Base-by-base conservation (phyloP, 1,284 basidiomycete genomes). In the Sporisorium sorghi region DNA sequence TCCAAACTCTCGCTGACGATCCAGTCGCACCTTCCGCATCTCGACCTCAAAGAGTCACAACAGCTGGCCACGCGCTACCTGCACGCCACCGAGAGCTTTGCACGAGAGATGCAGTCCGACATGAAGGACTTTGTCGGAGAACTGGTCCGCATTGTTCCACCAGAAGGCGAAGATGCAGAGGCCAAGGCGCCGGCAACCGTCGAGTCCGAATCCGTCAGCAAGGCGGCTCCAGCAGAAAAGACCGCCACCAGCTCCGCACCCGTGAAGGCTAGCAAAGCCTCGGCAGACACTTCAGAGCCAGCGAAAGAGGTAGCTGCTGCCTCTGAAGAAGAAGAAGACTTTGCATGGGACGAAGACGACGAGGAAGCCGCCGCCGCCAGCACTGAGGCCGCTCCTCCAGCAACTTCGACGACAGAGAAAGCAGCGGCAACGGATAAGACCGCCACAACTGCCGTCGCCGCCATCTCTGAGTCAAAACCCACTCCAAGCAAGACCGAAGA, bases 321-420 rank as follows among this genome's bases (percentile, higher is more conserved):
- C 17, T 17, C 30, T 11, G 66, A 71, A 11, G 62, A 65, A 5
- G 74, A 79, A 11, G 77, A 79, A 14, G 76, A 76, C 39, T 79
- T 79, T 56, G 77, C 67, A 11, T 79, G 77, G 77, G 77, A 76
- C 28, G 71, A 73, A n/a, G 77, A 77, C 14, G 74, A 73, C 21
- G 71, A 77, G 46, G 65, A 67, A 17, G 73, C 67, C 5, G 71
- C 67, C 5, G 57, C 52, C 9, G 59, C 59, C 11, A 32, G 49
- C 42, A 51, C 52, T 14, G 64, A 57, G 23, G 49, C 47, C 35
- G 42, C 19, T n/a, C 12, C 49, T n/a, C 39, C 50, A 17, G 55
- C 24, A 7, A 28, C 35, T 11, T 7, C 42, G 9, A 21, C 59
- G 23, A 43, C 42, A 7, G 40, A 52, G 2, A 39, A 44, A 43